phyloP scores from a whole-genome alignment of 148 eudicot genomes.

The Chenopodium suecicum region DNA sequence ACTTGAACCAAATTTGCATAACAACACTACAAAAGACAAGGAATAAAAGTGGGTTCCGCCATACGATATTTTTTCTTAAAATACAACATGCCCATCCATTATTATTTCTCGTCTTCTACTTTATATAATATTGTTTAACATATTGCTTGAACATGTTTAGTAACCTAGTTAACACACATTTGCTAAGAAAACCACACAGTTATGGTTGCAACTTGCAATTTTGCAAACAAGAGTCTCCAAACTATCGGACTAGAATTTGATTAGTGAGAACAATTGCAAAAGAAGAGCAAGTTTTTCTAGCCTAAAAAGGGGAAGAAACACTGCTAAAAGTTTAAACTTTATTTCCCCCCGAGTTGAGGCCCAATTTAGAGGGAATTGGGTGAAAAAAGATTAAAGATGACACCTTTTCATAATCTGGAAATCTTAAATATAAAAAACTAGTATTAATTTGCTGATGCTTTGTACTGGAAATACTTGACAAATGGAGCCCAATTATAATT shows the following conservation, averaged over 20 bases:
- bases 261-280: neutral
- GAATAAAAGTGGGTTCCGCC: neutral
- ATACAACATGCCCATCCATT: neutral
- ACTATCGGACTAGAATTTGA: neutral
- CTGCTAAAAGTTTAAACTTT: neutral
- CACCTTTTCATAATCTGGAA: slow-evolving; percentile 17
- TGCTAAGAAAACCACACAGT: neutral
- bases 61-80: too few relatives aligned
- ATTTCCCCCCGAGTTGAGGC: neutral
- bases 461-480: slow-evolving; percentile 11
- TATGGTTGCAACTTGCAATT: neutral
- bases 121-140: neutral
- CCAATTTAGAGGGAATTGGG: neutral
- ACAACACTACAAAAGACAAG: neutral
- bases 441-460: slow-evolving; percentile 8
- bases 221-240: neutral
- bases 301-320: slow-evolving; percentile 2
- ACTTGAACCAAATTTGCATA: neutral
- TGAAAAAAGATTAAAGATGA: slow-evolving; percentile 20
- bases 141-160: neutral
- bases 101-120: neutral
- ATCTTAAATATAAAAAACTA: neutral
- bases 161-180: neutral
- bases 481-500: slow-evolving; percentile 19
- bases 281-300: neutral